Evolutionary conservation across 352 stramenopile species (phyloP).

Genomic region (Plasmopara viticola): DNA sequence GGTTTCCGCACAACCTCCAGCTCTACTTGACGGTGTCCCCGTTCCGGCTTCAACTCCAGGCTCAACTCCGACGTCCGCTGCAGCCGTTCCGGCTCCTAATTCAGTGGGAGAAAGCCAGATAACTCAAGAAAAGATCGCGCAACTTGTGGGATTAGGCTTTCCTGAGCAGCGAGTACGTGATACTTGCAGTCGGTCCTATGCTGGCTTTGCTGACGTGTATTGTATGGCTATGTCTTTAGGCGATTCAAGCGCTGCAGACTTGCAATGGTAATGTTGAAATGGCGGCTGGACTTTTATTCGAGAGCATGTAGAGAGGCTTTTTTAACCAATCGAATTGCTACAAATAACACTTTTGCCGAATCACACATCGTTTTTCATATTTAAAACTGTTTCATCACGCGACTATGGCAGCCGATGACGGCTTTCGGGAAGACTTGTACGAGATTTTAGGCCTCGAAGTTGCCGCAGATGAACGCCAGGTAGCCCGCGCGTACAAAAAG

Average conservation of each 20-base stretch:
- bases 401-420: slow-evolving; percentile 28
- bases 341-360: slow-evolving; percentile 15
- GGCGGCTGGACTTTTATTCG: slow-evolving; percentile 75
- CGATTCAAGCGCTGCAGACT: slow-evolving; percentile 50
- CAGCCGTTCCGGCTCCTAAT: slow-evolving; percentile 13
- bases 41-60: slow-evolving; percentile 24
- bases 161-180: slow-evolving; percentile 40
- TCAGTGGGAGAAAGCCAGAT: slow-evolving; percentile 11
- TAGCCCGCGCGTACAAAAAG: slow-evolving; percentile 81
- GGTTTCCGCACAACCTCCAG: slow-evolving; percentile 17
- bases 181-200: not conserved
- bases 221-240: slow-evolving; percentile 29
- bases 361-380: slow-evolving; percentile 6
- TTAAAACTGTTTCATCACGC: not conserved
- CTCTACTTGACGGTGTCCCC: slow-evolving; percentile 21
- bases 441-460: slow-evolving; percentile 68
- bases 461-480: slow-evolving; percentile 53
- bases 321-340: slow-evolving; percentile 15
- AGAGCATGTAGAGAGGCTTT: slow-evolving; percentile 36
- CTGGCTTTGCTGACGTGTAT: slow-evolving; percentile 17
- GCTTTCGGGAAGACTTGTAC: slow-evolving; percentile 56
- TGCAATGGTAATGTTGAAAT: slow-evolving; percentile 79
- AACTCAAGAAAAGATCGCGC: slow-evolving; percentile 51
- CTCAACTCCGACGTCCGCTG: slow-evolving; percentile 8
- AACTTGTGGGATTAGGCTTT: slow-evolving; percentile 64